A percentile compares a stretch with the other conserved stretches of the same genome.
Evolutionary conservation across 148 eudicot species (phyloP).

Genomic region (Spergularia marina): DNA sequence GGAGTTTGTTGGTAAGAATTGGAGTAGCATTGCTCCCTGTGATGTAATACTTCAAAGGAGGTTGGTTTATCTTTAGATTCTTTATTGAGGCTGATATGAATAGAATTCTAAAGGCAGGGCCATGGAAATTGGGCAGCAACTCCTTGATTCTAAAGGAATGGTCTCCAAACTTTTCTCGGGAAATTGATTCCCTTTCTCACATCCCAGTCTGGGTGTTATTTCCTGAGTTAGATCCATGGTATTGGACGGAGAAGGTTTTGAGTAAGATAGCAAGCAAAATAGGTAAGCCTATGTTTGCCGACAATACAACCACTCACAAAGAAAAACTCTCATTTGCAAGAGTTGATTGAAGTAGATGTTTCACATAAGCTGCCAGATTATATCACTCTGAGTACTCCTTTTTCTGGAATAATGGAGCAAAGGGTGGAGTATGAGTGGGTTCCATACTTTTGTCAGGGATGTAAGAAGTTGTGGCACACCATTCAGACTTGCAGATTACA

Average conservation of each 20-base stretch:
- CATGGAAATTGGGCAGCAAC: background rate
- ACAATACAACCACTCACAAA: background rate
- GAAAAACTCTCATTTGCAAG: background rate
- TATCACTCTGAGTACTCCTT: background rate
- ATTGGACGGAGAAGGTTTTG: background rate
- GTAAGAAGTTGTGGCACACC: too few species aligned
- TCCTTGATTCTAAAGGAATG: background rate
- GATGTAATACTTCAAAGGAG: background rate
- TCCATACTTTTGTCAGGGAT: too few species aligned
- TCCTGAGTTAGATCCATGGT: background rate
- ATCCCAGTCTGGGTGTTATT: background rate
- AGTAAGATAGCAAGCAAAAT: too few species aligned
- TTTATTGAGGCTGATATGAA: background rate
- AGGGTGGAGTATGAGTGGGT: background rate
- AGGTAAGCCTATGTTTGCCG: background rate
- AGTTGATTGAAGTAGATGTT: background rate
- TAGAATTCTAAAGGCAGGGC: background rate
- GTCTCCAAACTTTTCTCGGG: background rate
- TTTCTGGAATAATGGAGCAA: background rate
- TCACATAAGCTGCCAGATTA: background rate
- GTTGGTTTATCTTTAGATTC: background rate
- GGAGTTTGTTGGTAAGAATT: too few species aligned
- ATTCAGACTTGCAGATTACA: too few species aligned
- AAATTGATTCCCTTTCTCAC: background rate
- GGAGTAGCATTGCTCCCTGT: too few species aligned